These are phyloP conservation scores for Cetradonia linearis DNA, from an alignment of 495 filamentous ascomycete genomes.

Conservation along the genomic window DNA sequence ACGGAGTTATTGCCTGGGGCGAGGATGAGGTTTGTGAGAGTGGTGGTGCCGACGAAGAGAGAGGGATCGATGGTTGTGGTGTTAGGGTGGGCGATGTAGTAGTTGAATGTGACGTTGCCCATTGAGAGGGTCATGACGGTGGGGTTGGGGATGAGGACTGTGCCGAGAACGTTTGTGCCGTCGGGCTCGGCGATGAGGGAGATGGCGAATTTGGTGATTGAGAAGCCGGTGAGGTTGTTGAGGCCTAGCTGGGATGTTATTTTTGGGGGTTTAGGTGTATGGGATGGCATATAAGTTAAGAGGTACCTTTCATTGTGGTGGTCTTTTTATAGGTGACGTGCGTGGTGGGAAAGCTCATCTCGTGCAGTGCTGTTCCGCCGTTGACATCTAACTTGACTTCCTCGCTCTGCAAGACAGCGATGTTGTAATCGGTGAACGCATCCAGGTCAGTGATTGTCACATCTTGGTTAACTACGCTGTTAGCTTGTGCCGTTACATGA, in stretches of 20 bases:
- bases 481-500: slow-evolving; percentile 45
- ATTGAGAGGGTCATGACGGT: slow-evolving; percentile 54
- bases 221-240: slow-evolving; percentile 51
- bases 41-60: slow-evolving; percentile 41
- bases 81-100: slow-evolving; percentile 43
- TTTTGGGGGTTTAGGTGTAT: slow-evolving; percentile 1
- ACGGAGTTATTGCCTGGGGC: slow-evolving; percentile 50
- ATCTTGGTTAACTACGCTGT: slow-evolving; percentile 44
- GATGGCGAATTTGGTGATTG: slow-evolving; percentile 43
- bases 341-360: slow-evolving; percentile 39
- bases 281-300: neutral
- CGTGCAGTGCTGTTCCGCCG: slow-evolving; percentile 46
- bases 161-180: slow-evolving; percentile 54
- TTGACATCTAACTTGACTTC: slow-evolving; percentile 48
- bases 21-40: slow-evolving; percentile 48
- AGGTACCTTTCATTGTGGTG: slow-evolving; percentile 49
- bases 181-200: slow-evolving; percentile 30
- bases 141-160: slow-evolving; percentile 58
- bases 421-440: slow-evolving; percentile 50
- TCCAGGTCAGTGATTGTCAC: slow-evolving; percentile 41
- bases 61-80: slow-evolving; percentile 33
- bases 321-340: slow-evolving; percentile 48
- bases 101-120: slow-evolving; percentile 45
- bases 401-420: slow-evolving; percentile 44
- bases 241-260: slow-evolving; percentile 34